Evolutionary conservation across 1,284 basidiomycete species (phyloP).

Genomic region (Ustilago vetiveriae): DNA sequence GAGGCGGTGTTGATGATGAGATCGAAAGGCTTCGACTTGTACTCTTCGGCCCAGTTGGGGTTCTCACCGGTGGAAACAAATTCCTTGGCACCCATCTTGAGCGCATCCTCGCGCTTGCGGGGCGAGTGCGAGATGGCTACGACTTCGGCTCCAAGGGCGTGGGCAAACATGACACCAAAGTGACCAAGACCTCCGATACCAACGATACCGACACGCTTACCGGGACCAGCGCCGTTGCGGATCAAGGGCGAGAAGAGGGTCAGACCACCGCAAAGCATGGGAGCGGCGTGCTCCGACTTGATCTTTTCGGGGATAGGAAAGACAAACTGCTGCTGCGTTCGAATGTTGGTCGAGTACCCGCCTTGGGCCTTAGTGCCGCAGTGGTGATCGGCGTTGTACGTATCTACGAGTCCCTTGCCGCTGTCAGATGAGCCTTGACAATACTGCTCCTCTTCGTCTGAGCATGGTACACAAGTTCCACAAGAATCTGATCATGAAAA

Average conservation of each 20-base stretch:
- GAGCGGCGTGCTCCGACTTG: slow-evolving; percentile 71
- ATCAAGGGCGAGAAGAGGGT: slow-evolving; percentile 76
- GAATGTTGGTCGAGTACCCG: slow-evolving; percentile 76
- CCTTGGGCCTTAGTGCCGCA: slow-evolving; percentile 72
- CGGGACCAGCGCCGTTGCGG: slow-evolving; percentile 73
- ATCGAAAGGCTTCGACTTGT: slow-evolving; percentile 70
- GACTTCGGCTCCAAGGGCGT: slow-evolving; percentile 74
- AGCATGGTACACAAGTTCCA: slow-evolving; percentile 71
- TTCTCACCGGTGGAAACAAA: slow-evolving; percentile 64
- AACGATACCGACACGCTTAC: slow-evolving; percentile 76
- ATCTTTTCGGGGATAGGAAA: slow-evolving; percentile 76
- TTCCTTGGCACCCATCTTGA: slow-evolving; percentile 73
- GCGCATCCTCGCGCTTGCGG: slow-evolving; percentile 75
- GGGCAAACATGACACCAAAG: slow-evolving; percentile 72
- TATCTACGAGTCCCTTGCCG: slow-evolving; percentile 61
- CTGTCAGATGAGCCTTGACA: slow-evolving; percentile 40
- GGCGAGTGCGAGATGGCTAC: slow-evolving; percentile 76
- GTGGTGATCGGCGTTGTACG: slow-evolving; percentile 70
- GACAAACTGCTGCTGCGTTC: slow-evolving; percentile 76
- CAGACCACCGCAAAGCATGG: slow-evolving; percentile 74
- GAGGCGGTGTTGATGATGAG: slow-evolving; percentile 73
- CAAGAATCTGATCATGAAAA: slow-evolving; percentile 19
- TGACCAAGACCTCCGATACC: slow-evolving; percentile 69
- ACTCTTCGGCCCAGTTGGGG: slow-evolving; percentile 58
- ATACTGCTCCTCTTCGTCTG: slow-evolving; percentile 65